Evolutionary conservation across 129 eudicot species (phyloP).

Genomic region (Flaveria robusta): DNA sequence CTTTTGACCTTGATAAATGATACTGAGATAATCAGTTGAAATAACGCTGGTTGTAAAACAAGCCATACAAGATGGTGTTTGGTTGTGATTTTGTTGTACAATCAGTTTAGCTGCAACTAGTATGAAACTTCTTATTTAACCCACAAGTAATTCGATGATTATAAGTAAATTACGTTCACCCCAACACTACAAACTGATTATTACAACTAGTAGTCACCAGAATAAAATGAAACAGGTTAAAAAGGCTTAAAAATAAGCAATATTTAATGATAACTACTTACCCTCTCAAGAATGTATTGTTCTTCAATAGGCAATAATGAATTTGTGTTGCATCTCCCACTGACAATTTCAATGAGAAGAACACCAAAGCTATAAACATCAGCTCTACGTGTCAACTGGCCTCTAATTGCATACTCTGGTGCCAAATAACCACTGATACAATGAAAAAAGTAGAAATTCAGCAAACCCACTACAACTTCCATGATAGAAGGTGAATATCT

Average conservation of each 20-base stretch:
- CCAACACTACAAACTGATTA: no score
- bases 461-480: background rate
- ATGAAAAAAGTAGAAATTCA: background rate
- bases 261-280: constrained; percentile 36
- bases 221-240: background rate
- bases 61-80: no score
- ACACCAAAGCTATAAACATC: constrained; percentile 96
- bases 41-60: no score
- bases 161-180: no score
- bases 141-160: no score
- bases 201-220: background rate
- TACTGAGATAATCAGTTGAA: no score
- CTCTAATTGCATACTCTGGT: constrained; percentile 93
- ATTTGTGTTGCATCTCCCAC: constrained; percentile 86
- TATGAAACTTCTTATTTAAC: no score
- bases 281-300: constrained; percentile 91
- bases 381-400: constrained; percentile 84
- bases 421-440: constrained; percentile 91
- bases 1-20: no score
- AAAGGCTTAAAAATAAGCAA: background rate
- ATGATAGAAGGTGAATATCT: background rate
- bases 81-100: no score
- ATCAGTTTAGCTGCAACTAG: no score
- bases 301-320: constrained; percentile 67
- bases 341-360: constrained; percentile 86